phyloP scores from a whole-genome alignment of 1,284 basidiomycete genomes.

The Trichosporon faecale region DNA sequence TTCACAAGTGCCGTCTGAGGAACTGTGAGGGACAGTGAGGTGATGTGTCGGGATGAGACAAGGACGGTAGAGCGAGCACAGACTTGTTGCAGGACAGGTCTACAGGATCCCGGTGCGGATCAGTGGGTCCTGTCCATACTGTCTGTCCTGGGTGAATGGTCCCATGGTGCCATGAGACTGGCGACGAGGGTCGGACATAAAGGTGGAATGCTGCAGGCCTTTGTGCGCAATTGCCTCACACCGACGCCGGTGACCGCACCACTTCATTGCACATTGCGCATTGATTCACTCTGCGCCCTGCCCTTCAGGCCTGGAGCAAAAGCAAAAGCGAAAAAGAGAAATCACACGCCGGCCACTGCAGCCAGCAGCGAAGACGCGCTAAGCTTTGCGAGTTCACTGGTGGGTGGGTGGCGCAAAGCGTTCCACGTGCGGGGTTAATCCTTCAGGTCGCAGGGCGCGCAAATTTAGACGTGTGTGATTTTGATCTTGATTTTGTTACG shows the following conservation, averaged over 20 bases:
- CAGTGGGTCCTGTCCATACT: background rate
- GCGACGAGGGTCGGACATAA: background rate
- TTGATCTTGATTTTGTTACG: constrained; percentile 11
- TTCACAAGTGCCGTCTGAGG: background rate
- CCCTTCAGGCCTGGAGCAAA: background rate
- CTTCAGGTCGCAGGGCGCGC: background rate
- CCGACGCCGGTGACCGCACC: background rate
- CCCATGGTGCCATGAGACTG: background rate
- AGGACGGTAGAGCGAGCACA: background rate
- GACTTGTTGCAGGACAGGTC: background rate
- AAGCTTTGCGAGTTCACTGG: background rate
- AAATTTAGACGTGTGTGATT: constrained; percentile 10
- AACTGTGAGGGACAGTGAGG: background rate
- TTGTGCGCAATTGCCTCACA: constrained; percentile 1
- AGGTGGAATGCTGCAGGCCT: background rate
- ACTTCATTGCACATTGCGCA: background rate
- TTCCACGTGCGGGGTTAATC: background rate
- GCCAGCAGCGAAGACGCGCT: background rate
- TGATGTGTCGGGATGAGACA: background rate
- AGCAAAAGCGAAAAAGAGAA: background rate
- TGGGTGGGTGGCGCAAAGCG: background rate
- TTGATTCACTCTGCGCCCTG: background rate
- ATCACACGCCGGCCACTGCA: background rate
- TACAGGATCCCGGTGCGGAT: background rate
- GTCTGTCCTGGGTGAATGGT: background rate